These are phyloP conservation scores for Aspergillus pseudotamarii DNA, from an alignment of 2,329 filamentous ascomycete genomes.

Conservation along the genomic window DNA sequence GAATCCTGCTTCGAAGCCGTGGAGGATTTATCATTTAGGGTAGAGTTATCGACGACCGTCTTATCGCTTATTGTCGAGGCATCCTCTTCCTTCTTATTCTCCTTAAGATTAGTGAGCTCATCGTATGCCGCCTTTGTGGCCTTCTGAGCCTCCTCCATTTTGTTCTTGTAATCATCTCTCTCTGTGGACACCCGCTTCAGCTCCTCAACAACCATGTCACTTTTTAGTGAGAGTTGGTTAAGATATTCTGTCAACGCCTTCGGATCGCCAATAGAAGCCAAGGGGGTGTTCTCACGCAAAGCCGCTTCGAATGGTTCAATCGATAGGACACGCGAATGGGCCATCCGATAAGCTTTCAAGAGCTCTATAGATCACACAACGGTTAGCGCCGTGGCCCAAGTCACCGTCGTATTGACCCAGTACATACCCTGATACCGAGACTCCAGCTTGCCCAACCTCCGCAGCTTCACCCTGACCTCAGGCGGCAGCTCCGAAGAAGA, in stretches of 20 bases:
- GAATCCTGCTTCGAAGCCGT: conserved; percentile 8
- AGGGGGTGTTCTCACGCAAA: conserved; percentile 86
- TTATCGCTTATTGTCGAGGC: conserved; percentile 18
- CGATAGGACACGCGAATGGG: conserved; percentile 80
- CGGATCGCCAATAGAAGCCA: conserved; percentile 85
- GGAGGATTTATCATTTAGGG: conserved; percentile 7
- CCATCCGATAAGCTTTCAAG: conserved; percentile 86
- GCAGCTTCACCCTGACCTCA: conserved; percentile 74
- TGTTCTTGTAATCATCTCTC: conserved; percentile 77
- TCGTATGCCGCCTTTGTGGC: conserved; percentile 64
- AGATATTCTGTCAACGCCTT: conserved; percentile 85
- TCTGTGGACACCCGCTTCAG: conserved; percentile 83
- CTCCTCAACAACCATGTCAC: conserved; percentile 92
- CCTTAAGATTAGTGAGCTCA: conserved; percentile 62
- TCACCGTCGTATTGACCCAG: not conserved
- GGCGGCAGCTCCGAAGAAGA: conserved; percentile 63
- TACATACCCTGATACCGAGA: conserved; percentile 77
- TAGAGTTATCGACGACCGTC: conserved; percentile 18
- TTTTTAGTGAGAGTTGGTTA: conserved; percentile 80
- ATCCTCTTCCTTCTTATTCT: conserved; percentile 37
- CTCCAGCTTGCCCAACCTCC: conserved; percentile 88
- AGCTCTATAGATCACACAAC: conserved; percentile 63
- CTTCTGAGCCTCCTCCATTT: conserved; percentile 69
- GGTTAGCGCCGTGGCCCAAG: not conserved
- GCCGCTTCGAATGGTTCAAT: conserved; percentile 94